Base-by-base conservation (phyloP, 768 basidiomycete species). In the Mycena sanguinolenta region DNA sequence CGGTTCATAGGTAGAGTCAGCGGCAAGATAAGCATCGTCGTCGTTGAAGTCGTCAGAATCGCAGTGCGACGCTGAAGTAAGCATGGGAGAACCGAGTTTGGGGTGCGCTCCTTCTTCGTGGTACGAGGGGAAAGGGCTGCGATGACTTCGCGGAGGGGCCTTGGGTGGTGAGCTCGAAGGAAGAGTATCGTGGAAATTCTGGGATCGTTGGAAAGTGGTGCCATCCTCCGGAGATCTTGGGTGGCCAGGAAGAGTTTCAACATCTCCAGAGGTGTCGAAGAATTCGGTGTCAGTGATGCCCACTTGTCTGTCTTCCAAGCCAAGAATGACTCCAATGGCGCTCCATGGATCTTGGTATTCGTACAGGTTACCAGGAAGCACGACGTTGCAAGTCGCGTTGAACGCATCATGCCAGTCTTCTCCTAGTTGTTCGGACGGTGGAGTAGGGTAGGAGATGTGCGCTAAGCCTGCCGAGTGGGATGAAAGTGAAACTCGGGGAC, bases 301-400 rank as follows among this genome's bases (percentile, higher is more conserved):
- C 30, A 19, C 21, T n/a, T 27, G 39, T 12, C 28, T 39, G 23
- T 44, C 27, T 28, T 73, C 69, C 1, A 83, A 46, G 12, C 84
- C 84, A 13, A 87, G 80, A 58, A 86, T 80, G 9, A 78, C 77
- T 16, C 85, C 86, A 28, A 86, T 79, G 7, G 82, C 79, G 36
- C 75, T 78, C 86, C 86, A 87, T 0, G 86, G 86, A 71, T 86
- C 82, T 38, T 77, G 71, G 61, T 84, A 81, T 39, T 84, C 80
- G 63, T 83, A 86, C 4, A 87, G 71, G 52, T 74, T 80, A 25
- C 55, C 65, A 28, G 55, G 59, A 7, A 69, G 28, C 23, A 28
- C 39, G 68, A 58, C 62, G 19, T 38, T 38, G 19, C 12, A 57
- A 72, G 92, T 92, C 12, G 57, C 49, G 57, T 53, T 59, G n/a